Base-by-base conservation (phyloP, 306 rosid genomes). In the Myrica gale region DNA sequence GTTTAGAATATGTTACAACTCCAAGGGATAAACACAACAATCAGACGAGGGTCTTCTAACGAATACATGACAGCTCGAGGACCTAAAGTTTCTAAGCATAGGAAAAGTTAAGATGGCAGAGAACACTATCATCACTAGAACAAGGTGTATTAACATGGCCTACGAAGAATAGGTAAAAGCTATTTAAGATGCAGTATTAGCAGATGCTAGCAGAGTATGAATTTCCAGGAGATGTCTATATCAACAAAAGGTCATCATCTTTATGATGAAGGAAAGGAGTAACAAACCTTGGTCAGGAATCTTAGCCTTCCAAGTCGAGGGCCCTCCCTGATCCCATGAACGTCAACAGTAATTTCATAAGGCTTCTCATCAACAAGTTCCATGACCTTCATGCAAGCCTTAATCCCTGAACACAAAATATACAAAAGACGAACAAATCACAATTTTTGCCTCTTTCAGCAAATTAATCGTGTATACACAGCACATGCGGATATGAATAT, bases 291-390 rank as follows among this genome's bases (percentile, higher is more conserved):
- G 81, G 89, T 87, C 80, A 86, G 54, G 55, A 71, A 79, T 84
- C 99, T 90, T 11, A 85, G 82, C 87, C 99, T 81, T 71, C 99
- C 99, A 77, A 84, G 87, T 63, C 78, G 87, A 84, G 99, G 97
- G 57, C 99, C 99, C 79, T 85, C 93, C 73, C 57, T 82, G 61
- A 85, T 83, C 84, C 99, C 97, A 78, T 95, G 91, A 66, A 80
- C 75, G 79, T 95, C 99, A 17, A 82, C 73, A 23, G 56, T 74
- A 72, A 92, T 87, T 87, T 95, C 99, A 68, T 89, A 89, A 68
- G 17, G 47, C 80, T 90, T 86, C 80, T 95, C 97, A 65, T 83
- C 84, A 76, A 95, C 91, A 74, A 81, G 85, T 66, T 87, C 65
- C 90, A 75, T 79, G 79, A 83, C 90, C 74, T 85, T 86, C 80